Percentiles rank a stretch among this genome's conserved stretches.
Conservation (phyloP, 768 basidiomycete genomes). For the Panaeolus papilionaceus region DNA sequence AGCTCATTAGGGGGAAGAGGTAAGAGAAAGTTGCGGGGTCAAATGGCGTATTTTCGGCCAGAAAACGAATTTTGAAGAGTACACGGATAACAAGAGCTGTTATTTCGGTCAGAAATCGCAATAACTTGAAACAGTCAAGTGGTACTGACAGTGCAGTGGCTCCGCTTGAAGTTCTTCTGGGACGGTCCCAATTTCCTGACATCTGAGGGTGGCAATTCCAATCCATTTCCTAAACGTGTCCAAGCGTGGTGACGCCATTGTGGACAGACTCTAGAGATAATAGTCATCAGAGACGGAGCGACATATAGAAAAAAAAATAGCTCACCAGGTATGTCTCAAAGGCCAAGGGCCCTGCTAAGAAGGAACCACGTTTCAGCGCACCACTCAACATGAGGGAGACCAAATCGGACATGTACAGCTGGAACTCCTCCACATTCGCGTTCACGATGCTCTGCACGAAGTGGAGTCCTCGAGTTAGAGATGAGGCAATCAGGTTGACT, state of each 20-base stretch:
- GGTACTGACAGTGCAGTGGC: constrained; percentile 60
- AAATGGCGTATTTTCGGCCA: constrained; percentile 83
- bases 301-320: constrained; percentile 21
- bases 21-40: constrained; percentile 89
- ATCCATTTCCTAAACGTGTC: constrained; percentile 73
- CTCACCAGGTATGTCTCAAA: constrained; percentile 85
- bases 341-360: constrained; percentile 65
- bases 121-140: background rate
- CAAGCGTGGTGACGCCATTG: constrained; percentile 77
- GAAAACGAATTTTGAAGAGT: constrained; percentile 79
- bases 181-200: constrained; percentile 66
- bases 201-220: constrained; percentile 84
- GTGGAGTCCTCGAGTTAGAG: constrained; percentile 69
- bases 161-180: constrained; percentile 80
- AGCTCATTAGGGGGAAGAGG: constrained; percentile 73
- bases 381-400: constrained; percentile 68
- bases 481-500: constrained; percentile 59
- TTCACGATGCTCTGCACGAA: constrained; percentile 70
- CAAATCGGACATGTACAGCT: constrained; percentile 60
- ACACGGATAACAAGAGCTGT: constrained; percentile 83
- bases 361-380: constrained; percentile 61
- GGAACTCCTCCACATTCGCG: constrained; percentile 56
- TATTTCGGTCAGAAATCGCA: constrained; percentile 15
- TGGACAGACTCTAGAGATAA: constrained; percentile 61
- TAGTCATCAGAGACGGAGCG: constrained; percentile 6